Base-by-base conservation (phyloP, 257 asterid species). In the Forsythia viridissima region DNA sequence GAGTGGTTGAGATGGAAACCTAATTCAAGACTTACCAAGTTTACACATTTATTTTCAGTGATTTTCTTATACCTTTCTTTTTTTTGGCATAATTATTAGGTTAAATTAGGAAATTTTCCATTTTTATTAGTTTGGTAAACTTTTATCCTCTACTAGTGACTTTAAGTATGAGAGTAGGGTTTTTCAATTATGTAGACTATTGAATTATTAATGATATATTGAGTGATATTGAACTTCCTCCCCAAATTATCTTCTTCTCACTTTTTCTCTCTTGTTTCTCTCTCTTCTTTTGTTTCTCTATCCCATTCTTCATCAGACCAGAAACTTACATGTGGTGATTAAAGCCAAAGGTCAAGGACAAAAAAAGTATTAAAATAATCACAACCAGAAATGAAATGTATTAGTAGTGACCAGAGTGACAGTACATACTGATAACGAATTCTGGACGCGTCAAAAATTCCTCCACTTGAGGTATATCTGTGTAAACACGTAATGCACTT, bases 401-500 rank as follows among this genome's bases (percentile, higher is more conserved):
- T 34, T 76, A 24, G 43, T 38, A 71, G 20, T 39, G 18, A 52
- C 59, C 20, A 70, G 48, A 72, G 75, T 38, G 15, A n/a, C 55
- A 37, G 77, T 13, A 86, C 97, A 16, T 92, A 95, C 99, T 89
- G 72, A 93, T 72, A 34, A 81, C 84, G 84, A 95, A 93, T 83
- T 95, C 99, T 57, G 93, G 93, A 76, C 97, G 98, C 18, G 88
- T 90, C 91, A 93, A 83, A 87, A 84, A 81, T 85, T 95, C 96
- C 87, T 90, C 97, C 70, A 95, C 94, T 59, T 84, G n/a, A n/a
- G n/a, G n/a, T n/a, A n/a, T n/a, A n/a, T n/a, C n/a, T n/a, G n/a
- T n/a, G n/a, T n/a, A 95, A 82, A 95, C 98, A 65, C 80, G 91
- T 80, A 95, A 82, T 48, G 89, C 89, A 75, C 87, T 84, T 84